These are phyloP conservation scores for Irineochytrium annulatum DNA, from an alignment of 192 early-diverging fungal genomes.

Conservation along the genomic window DNA sequence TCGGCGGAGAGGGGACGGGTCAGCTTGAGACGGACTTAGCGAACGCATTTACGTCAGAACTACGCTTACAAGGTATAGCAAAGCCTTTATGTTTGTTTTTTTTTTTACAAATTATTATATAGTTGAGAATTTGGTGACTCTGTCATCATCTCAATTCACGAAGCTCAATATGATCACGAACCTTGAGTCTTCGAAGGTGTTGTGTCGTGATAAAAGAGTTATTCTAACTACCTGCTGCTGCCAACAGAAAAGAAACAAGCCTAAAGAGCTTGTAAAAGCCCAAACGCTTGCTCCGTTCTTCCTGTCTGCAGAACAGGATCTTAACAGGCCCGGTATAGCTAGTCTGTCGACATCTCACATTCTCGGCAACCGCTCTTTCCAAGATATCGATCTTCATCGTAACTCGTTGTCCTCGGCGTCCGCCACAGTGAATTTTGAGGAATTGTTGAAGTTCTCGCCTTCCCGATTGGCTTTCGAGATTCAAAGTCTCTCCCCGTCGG, in stretches of 20 bases:
- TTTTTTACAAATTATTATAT: conserved; percentile 8
- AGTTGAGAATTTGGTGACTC: conserved; percentile 75
- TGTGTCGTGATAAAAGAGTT: background rate
- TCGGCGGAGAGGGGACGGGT: conserved; percentile 39
- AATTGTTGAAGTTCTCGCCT: too few relatives aligned
- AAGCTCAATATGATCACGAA: conserved; percentile 90
- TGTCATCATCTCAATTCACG: conserved; percentile 75
- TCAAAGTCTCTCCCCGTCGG: too few relatives aligned
- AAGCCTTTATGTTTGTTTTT: background rate
- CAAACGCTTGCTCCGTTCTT: too few relatives aligned
- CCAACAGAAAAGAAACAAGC: background rate
- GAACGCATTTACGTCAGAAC: conserved; percentile 4
- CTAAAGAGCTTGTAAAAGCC: too few relatives aligned
- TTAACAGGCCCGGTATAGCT: too few relatives aligned
- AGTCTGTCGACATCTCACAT: too few relatives aligned
- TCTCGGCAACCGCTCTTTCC: too few relatives aligned
- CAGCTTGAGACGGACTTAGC: conserved; percentile 16
- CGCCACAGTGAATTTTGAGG: too few relatives aligned
- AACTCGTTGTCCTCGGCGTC: too few relatives aligned
- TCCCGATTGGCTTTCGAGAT: too few relatives aligned
- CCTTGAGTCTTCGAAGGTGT: conserved; percentile 81
- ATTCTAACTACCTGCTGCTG: background rate
- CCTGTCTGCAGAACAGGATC: too few relatives aligned
- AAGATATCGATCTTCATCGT: too few relatives aligned
- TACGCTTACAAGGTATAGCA: conserved; percentile 8